Evolutionary conservation across 805 yeast genomes (phyloP), one percentile per base, ranked within the genome.

Genomic region (Zygoascus ofunaensis): DNA sequence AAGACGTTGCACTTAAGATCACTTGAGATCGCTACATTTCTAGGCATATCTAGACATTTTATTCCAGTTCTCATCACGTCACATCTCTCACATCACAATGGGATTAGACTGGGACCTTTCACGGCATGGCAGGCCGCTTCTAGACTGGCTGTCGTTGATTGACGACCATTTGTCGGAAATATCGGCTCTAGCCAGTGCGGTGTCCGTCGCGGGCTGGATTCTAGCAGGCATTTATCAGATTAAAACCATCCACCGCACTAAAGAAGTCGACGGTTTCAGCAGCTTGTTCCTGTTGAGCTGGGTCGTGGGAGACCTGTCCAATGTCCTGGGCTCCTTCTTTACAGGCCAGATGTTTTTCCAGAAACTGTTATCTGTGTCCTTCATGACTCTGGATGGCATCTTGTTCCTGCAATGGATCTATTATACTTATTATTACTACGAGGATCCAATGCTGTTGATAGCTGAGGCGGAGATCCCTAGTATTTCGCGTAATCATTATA

Each of bases 281-380:
- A 54, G 54, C 4, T 40, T 47, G 19, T 55, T 60, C 36, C 51
- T 60, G 30, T 33, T 42, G 8, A 51, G 60, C 34, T 60, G 61
- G 57, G 55, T 60, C 4, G 32, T 55, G 5, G 65, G 64, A 20
- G 65, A 60, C 39, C 43, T 60, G 24, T 44, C 54, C 44, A 60
- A 60, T 46, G 52, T 58, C 39, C 26, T 58, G 17, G 65, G 63
- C 14, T 56, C 61, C 39, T 53, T 53, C 34, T 52, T 59, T 50
- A 55, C 61, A 20, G 52, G 50, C 33, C 62, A 59, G 44, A 54
- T 60, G 55, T 24, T 44, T 12, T 60, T 60, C 45, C 65, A 60
- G 45, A 50, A 49, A 41, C 37, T 59, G 18, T 47, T 60, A 34
- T 55, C 62, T 3, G 18, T 44, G 10, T 52, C 50, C 12, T 53